Evolutionary conservation across 2,329 filamentous ascomycete genomes (phyloP), one percentile per base, ranked within the genome.

Genomic region (Nemania sp.): DNA sequence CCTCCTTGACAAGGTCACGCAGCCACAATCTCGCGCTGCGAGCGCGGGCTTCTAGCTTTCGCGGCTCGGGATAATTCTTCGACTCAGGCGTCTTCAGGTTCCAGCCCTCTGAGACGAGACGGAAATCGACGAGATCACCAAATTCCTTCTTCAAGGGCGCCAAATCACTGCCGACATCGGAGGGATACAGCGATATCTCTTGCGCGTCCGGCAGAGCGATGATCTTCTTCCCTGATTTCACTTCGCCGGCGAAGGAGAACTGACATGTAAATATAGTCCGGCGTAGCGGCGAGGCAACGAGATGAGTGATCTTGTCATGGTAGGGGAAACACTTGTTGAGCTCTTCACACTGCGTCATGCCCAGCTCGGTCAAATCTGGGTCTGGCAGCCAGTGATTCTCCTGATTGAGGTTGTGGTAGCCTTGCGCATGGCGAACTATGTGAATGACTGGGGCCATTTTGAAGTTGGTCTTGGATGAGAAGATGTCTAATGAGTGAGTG

Each of bases 261-360:
- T 91, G 77, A 28, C 88, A 86, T 2, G 91, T 96, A 72, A 90
- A 84, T 40, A 96, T 78, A 2, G 91, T 95, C 57, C 91, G 84
- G 45, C 87, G 86, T 61, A 96, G 80, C 5, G 91, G 91, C 1
- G 90, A 94, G 33, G 90, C 85, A 19, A 91, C 80, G 11, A 96
- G 79, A 62, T 88, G 79, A 4, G 87, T 86, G 65, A 94, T 75
- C 33, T 78, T 72, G 57, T 77, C 74, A 68, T 89, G 86, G 70
- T 81, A 72, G 8, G 88, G 82, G 68, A 95, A 96, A 17, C 63
- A 57, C 24, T 76, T 67, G 63, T 80, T 72, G 34, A 96, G 84
- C 14, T 72, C 69, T 22, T 72, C 75, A 74, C 91, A 95, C 79
- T 97, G 91, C 57, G 83, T 66, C 68, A 86, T 78, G 63, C 92